phyloP scores from a whole-genome alignment of 2,329 filamentous ascomycete genomes.

The Cordyceps sp. region DNA sequence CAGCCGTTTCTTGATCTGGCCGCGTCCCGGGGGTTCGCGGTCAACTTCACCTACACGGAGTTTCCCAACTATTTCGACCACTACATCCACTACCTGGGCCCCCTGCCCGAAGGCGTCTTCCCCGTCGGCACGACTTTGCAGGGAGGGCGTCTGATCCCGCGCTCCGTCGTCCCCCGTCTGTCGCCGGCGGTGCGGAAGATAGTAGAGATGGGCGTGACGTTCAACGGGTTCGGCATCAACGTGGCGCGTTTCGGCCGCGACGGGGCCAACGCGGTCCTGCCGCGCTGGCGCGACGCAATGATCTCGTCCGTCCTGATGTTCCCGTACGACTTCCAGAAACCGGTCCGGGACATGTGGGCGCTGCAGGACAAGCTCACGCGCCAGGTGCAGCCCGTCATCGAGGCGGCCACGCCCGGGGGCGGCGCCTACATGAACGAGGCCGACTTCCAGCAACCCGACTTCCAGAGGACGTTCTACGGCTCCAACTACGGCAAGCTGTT shows the following conservation, averaged over 20 bases:
- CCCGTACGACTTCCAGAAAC: constrained; percentile 11
- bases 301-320: constrained; percentile 12
- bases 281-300: constrained; percentile 21
- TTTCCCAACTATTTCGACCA: too few relatives aligned
- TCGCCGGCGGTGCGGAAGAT: too few relatives aligned
- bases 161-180: too few relatives aligned
- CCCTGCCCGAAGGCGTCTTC: too few relatives aligned
- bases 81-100: too few relatives aligned
- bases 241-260: constrained; percentile 9
- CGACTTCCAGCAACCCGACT: constrained; percentile 29
- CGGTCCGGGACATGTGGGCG: constrained; percentile 10
- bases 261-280: constrained; percentile 19
- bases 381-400: constrained; percentile 9
- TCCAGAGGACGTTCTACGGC: constrained; percentile 28
- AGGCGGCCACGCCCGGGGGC: constrained; percentile 19
- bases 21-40: too few relatives aligned
- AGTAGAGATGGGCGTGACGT: too few relatives aligned
- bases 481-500: constrained; percentile 23
- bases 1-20: too few relatives aligned
- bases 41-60: too few relatives aligned
- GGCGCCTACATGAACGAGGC: constrained; percentile 35
- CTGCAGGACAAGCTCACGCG: constrained; percentile 13
- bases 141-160: too few relatives aligned
- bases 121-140: too few relatives aligned
- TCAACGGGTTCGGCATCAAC: constrained; percentile 10